A percentile compares a stretch with the other conserved stretches of the same genome.
Evolutionary conservation across 2,329 filamentous ascomycete genomes (phyloP).

Genomic region (Plenodomus biglobosus): DNA sequence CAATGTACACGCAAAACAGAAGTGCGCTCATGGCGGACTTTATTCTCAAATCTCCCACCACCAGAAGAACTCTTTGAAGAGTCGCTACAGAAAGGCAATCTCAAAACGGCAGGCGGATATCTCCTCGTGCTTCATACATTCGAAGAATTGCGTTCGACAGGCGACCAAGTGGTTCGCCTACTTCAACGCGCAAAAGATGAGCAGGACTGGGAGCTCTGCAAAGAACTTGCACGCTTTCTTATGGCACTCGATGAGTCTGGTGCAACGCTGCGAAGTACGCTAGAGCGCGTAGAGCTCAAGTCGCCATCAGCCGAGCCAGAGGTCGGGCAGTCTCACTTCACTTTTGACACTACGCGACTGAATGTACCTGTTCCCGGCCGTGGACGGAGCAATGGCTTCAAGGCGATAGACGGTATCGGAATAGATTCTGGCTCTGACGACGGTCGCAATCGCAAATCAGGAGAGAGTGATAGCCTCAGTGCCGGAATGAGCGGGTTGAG

Average conservation of each 20-base stretch:
- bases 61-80: constrained; percentile 93
- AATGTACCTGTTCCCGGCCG: constrained; percentile 24
- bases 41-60: constrained; percentile 88
- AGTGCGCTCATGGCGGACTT: constrained; percentile 87
- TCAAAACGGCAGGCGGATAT: constrained; percentile 96
- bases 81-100: constrained; percentile 75
- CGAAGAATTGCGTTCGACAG: constrained; percentile 61
- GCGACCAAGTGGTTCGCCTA: constrained; percentile 77
- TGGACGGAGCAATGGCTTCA: constrained; percentile 6
- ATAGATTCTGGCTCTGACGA: constrained; percentile 3
- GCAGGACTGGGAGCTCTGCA: constrained; percentile 93
- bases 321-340: constrained; percentile 32
- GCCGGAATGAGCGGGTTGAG: constrained; percentile 16
- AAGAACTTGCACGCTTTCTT: constrained; percentile 90
- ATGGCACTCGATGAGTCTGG: constrained; percentile 89
- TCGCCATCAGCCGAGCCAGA: constrained; percentile 30
- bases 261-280: constrained; percentile 71
- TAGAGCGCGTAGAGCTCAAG: constrained; percentile 55
- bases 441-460: constrained; percentile 6
- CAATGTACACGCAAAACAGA: constrained; percentile 98
- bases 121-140: constrained; percentile 90
- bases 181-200: constrained; percentile 79
- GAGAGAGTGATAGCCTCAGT: constrained; percentile 20
- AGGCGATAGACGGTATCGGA: constrained; percentile 1
- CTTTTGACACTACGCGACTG: constrained; percentile 33